These are phyloP conservation scores for Sarcomyxa edulis DNA, from an alignment of 768 basidiomycete genomes.

Conservation along the genomic window DNA sequence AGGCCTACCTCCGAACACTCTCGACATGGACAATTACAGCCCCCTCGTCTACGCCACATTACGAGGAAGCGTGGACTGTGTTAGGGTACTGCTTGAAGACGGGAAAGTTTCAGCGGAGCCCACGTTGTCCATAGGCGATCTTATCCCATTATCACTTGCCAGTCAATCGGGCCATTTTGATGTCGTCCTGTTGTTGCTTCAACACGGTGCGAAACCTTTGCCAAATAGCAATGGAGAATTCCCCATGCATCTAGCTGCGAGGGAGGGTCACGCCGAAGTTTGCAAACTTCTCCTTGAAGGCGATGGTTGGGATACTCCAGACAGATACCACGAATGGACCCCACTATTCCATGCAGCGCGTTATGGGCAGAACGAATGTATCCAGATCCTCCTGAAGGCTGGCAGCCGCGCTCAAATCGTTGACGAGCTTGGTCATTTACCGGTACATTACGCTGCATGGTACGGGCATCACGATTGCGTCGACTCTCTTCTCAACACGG, in stretches of 20 bases:
- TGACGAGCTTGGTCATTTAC: conserved; percentile 82
- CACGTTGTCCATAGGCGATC: conserved; percentile 52
- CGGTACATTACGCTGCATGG: conserved; percentile 96
- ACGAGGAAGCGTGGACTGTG: conserved; percentile 77
- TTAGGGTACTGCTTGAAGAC: conserved; percentile 73
- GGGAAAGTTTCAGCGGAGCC: conserved; percentile 64
- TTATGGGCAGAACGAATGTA: conserved; percentile 72
- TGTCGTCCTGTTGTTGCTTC: conserved; percentile 72
- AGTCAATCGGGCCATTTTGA: conserved; percentile 86
- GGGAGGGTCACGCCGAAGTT: conserved; percentile 85
- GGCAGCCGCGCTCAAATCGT: conserved; percentile 68
- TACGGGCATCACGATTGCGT: conserved; percentile 79
- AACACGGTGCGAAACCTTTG: conserved; percentile 69
- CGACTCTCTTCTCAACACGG: conserved; percentile 47
- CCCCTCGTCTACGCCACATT: conserved; percentile 93
- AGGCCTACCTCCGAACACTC: conserved; percentile 55
- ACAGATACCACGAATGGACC: conserved; percentile 99
- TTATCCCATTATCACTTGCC: conserved; percentile 86
- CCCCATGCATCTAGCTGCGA: conserved; percentile 92
- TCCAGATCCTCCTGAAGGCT: conserved; percentile 73
- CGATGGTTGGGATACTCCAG: conserved; percentile 79
- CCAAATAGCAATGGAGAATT: conserved; percentile 96
- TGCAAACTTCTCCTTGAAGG: conserved; percentile 70
- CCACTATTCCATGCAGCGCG: conserved; percentile 94
- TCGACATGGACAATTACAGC: conserved; percentile 92